phyloP scores from a whole-genome alignment of 108 stramenopile species.

The Discostella stelligeroides region DNA sequence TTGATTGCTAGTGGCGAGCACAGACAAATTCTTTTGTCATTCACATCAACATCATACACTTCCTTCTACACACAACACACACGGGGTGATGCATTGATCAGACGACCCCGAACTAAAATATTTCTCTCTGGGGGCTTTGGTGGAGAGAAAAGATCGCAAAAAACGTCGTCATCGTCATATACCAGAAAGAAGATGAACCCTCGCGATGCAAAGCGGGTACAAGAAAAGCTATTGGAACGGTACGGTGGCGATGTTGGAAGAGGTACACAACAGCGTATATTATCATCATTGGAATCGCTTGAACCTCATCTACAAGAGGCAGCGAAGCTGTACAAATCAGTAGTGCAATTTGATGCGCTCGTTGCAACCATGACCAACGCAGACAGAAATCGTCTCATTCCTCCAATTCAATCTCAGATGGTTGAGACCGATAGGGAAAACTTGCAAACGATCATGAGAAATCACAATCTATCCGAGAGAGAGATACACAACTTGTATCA shows the following conservation, averaged over 20 bases:
- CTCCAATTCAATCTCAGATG: constrained; percentile 47
- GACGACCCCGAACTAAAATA: background rate
- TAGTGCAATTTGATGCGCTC: constrained; percentile 55
- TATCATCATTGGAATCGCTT: constrained; percentile 38
- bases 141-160: constrained; percentile 12
- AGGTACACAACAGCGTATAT: constrained; percentile 63
- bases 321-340: constrained; percentile 54
- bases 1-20: background rate
- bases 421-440: constrained; percentile 45
- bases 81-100: background rate
- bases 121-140: constrained; percentile 30
- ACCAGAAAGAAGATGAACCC: constrained; percentile 37
- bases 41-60: background rate
- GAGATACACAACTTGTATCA: constrained; percentile 72
- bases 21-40: background rate
- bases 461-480: constrained; percentile 40
- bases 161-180: background rate
- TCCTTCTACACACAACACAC: background rate
- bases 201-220: constrained; percentile 26
- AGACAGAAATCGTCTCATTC: constrained; percentile 45
- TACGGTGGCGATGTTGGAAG: constrained; percentile 64
- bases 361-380: constrained; percentile 48
- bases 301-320: constrained; percentile 57
- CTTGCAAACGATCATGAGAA: constrained; percentile 45
- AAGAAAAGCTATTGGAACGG: constrained; percentile 28